Conservation (phyloP, 768 basidiomycete species). For the Ramaria sp. region DNA sequence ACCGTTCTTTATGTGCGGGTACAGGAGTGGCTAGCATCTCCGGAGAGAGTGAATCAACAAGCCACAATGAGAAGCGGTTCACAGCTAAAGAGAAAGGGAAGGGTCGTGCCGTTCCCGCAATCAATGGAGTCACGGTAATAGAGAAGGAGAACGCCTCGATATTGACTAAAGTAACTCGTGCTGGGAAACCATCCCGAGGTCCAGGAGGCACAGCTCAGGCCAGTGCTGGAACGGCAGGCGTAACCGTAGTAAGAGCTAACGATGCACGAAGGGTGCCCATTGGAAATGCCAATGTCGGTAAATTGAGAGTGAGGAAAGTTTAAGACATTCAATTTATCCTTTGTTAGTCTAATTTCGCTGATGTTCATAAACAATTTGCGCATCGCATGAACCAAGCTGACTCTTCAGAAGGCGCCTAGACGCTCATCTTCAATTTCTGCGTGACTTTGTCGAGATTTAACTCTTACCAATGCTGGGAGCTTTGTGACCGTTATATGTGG, state of each 20-base stretch:
- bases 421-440: no score
- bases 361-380: no score
- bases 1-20: neutral
- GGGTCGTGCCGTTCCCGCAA: conserved; percentile 8
- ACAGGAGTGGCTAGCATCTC: neutral
- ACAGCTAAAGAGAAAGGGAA: conserved; percentile 32
- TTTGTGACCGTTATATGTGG: no score
- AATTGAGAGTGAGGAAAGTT: neutral
- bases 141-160: conserved; percentile 1
- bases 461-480: no score
- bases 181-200: conserved; percentile 17
- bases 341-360: neutral
- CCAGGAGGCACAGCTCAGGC: conserved; percentile 9
- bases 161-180: conserved; percentile 5
- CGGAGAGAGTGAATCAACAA: conserved; percentile 8
- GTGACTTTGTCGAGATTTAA: no score
- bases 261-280: conserved; percentile 58
- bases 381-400: no score
- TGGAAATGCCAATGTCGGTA: conserved; percentile 51
- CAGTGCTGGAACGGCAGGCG: conserved; percentile 12
- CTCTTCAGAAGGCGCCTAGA: no score
- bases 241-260: conserved; percentile 7
- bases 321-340: neutral
- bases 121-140: neutral
- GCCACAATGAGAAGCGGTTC: conserved; percentile 21